Evolutionary conservation across 108 stramenopile species (phyloP).

Genomic region (Nannochloropsis salina): DNA sequence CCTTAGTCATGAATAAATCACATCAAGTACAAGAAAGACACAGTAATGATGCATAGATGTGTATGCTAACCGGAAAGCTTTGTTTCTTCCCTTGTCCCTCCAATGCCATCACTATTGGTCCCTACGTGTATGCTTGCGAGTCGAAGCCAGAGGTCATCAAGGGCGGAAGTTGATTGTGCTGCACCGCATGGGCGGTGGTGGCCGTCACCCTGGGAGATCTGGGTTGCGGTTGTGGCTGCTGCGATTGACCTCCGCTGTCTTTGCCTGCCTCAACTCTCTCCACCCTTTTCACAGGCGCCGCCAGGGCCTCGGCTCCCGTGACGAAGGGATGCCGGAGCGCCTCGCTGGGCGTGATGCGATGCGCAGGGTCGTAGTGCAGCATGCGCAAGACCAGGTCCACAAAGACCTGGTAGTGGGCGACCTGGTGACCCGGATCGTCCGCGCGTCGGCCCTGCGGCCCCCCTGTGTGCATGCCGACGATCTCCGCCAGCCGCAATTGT

Average conservation of each 20-base stretch:
- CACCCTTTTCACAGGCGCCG: too few relatives aligned
- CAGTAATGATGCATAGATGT: too few relatives aligned
- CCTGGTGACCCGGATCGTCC: conserved; percentile 67
- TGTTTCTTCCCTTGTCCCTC: too few relatives aligned
- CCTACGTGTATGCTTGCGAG: background rate
- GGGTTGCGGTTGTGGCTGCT: background rate
- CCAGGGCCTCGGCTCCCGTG: background rate
- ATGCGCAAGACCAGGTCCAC: conserved; percentile 81
- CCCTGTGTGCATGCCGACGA: conserved; percentile 49
- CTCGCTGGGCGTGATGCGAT: conserved; percentile 71
- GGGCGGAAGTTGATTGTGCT: background rate
- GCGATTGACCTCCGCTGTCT: background rate
- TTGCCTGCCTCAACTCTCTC: background rate
- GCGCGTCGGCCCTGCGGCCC: conserved; percentile 51
- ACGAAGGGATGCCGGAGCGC: conserved; percentile 72
- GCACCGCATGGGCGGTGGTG: background rate
- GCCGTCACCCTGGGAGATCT: conserved; percentile 14
- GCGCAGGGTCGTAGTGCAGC: conserved; percentile 56
- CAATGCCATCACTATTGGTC: background rate
- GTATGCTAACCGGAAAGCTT: too few relatives aligned
- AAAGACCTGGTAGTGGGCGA: conserved; percentile 74
- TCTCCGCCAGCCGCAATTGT: conserved; percentile 60
- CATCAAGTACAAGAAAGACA: too few relatives aligned
- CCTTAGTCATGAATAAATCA: too few relatives aligned
- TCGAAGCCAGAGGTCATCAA: background rate